These are phyloP conservation scores for Fomitopsis palustris DNA, from an alignment of 1,284 basidiomycete genomes.

Conservation along the genomic window DNA sequence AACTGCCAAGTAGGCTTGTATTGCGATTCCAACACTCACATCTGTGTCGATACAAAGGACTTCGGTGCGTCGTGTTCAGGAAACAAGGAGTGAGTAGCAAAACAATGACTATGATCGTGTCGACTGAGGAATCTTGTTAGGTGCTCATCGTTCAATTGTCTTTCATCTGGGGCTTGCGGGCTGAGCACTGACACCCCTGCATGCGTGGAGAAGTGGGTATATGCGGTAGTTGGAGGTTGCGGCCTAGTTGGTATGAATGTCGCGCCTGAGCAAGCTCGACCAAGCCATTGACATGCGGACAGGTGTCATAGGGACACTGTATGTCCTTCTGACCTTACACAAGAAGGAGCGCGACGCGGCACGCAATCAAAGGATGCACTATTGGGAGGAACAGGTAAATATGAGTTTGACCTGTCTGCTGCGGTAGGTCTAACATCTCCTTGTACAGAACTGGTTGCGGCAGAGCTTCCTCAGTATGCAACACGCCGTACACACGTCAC, in stretches of 20 bases:
- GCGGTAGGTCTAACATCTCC: not conserved
- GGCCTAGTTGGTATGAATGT: conserved; percentile 62
- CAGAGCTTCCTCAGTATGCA: conserved; percentile 77
- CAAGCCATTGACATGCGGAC: not conserved
- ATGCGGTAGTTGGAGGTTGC: conserved; percentile 67
- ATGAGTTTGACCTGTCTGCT: not conserved
- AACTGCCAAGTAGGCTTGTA: conserved; percentile 68
- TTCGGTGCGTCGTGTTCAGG: conserved; percentile 61
- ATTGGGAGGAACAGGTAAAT: conserved; percentile 81
- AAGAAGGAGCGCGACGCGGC: conserved; percentile 68
- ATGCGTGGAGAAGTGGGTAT: conserved; percentile 67
- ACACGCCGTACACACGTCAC: conserved; percentile 62
- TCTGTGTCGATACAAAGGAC: conserved; percentile 60
- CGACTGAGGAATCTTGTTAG: conserved; percentile 31
- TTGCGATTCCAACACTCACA: conserved; percentile 60
- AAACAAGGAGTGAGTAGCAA: conserved; percentile 70
- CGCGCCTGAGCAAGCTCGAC: not conserved
- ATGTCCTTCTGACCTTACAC: conserved; percentile 68
- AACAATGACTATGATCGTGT: not conserved
- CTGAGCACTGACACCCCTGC: conserved; percentile 56
- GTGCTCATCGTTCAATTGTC: conserved; percentile 77
- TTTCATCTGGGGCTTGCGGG: conserved; percentile 59
- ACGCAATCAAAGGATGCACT: conserved; percentile 77
- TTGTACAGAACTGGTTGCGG: conserved; percentile 65
- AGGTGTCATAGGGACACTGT: conserved; percentile 73